These are phyloP conservation scores for Epichloe festucae DNA, from an alignment of 2,329 filamentous ascomycete species.

Conservation along the genomic window DNA sequence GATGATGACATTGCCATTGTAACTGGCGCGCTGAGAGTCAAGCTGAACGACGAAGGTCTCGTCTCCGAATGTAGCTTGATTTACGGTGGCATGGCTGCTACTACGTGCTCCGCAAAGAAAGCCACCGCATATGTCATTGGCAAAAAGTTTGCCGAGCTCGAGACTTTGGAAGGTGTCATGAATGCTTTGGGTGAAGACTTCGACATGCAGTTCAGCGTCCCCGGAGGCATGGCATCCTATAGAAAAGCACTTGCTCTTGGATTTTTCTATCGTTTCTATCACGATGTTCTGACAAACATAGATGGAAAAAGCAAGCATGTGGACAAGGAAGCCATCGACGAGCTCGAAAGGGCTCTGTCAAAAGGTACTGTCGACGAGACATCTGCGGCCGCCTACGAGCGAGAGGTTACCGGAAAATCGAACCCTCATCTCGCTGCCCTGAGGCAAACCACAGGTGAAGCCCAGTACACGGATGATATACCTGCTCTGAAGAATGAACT, in stretches of 20 bases:
- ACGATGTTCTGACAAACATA: constrained; percentile 63
- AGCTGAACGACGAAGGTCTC: constrained; percentile 52
- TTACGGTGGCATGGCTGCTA: constrained; percentile 91
- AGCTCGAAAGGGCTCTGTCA: constrained; percentile 78
- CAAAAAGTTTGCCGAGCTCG: constrained; percentile 65
- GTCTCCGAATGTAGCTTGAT: constrained; percentile 69
- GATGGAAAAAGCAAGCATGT: constrained; percentile 30
- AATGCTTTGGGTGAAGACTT: constrained; percentile 82
- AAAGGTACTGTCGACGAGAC: constrained; percentile 65
- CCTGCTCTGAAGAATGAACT: constrained; percentile 78
- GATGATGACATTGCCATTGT: constrained; percentile 98
- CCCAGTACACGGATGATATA: constrained; percentile 94
- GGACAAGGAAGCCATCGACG: constrained; percentile 64
- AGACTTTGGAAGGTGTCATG: constrained; percentile 83
- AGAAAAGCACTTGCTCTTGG: constrained; percentile 78
- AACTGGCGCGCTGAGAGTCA: constrained; percentile 69
- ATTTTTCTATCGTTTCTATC: constrained; percentile 96
- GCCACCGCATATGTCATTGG: constrained; percentile 63
- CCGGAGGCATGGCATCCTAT: constrained; percentile 95
- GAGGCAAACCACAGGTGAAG: constrained; percentile 88
- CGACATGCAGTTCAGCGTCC: constrained; percentile 76
- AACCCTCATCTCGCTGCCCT: constrained; percentile 79
- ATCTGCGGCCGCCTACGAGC: constrained; percentile 63
- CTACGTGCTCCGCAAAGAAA: constrained; percentile 74
- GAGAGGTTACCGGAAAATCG: constrained; percentile 75